Evolutionary conservation across 2,329 filamentous ascomycete genomes (phyloP).

Genomic region (Phaeoacremonium minimum): DNA sequence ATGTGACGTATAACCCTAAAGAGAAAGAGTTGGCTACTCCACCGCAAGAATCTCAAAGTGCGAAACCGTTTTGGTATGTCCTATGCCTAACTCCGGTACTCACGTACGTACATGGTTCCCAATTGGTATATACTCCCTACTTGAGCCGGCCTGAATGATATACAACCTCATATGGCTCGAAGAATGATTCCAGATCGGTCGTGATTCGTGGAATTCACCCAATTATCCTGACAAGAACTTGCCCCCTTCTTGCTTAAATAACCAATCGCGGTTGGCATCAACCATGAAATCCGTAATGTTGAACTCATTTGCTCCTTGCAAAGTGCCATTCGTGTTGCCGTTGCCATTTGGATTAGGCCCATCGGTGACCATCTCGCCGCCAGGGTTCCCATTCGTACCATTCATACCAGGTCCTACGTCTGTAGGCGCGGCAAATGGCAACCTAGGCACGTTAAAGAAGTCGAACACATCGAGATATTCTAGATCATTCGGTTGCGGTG

Average conservation of each 20-base stretch:
- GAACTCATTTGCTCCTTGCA: conserved; percentile 52
- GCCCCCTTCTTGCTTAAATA: conserved; percentile 51
- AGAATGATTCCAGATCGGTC: too few species aligned
- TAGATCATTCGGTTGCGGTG: conserved; percentile 74
- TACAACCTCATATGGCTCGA: too few species aligned
- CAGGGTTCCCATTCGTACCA: conserved; percentile 5
- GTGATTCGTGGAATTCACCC: background rate
- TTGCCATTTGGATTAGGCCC: conserved; percentile 12
- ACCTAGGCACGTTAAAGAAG: conserved; percentile 85
- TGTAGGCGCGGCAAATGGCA: conserved; percentile 44
- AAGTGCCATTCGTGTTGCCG: conserved; percentile 20
- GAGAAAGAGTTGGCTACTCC: too few species aligned
- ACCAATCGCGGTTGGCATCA: conserved; percentile 70
- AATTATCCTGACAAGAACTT: conserved; percentile 15
- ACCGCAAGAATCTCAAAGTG: too few species aligned
- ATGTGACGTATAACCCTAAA: too few species aligned
- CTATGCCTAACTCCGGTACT: too few species aligned
- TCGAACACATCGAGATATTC: conserved; percentile 92
- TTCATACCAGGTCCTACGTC: conserved; percentile 11
- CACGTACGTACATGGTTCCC: too few species aligned
- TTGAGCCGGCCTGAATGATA: too few species aligned
- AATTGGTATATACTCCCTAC: too few species aligned
- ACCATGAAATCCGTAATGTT: conserved; percentile 78
- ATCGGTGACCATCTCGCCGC: conserved; percentile 9
- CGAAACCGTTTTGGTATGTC: too few species aligned